A percentile compares a stretch with the other conserved stretches of the same genome.
These are phyloP conservation scores for Chaetoceros tenuissimus DNA, from an alignment of 108 stramenopile species.

Conservation along the genomic window DNA sequence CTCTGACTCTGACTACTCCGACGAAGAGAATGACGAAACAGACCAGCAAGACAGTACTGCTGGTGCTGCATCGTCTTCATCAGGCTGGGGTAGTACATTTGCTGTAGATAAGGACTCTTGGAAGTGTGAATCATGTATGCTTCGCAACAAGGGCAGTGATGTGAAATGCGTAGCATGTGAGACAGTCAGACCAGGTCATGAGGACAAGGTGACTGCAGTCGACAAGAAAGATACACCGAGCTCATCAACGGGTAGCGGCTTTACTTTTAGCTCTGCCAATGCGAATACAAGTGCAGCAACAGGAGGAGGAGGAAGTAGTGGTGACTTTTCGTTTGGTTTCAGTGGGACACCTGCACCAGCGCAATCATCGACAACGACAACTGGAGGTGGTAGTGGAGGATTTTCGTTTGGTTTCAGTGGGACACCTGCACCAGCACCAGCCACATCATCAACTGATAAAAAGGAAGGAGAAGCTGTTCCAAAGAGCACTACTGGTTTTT, in stretches of 20 bases:
- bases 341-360: conserved; percentile 3
- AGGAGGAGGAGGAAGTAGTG: neutral
- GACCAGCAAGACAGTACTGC: neutral
- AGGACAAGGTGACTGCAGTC: conserved; percentile 12
- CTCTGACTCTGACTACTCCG: conserved; percentile 27
- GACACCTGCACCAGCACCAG: too few species aligned
- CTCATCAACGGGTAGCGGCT: conserved; percentile 47
- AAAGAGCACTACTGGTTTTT: too few species aligned
- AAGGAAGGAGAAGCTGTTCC: too few species aligned
- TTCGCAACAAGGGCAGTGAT: conserved; percentile 40
- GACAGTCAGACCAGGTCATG: conserved; percentile 52
- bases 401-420: too few species aligned
- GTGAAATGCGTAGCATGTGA: conserved; percentile 74
- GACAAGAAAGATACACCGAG: conserved; percentile 7
- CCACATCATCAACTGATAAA: conserved; percentile 1
- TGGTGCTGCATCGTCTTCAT: neutral
- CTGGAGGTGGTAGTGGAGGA: neutral
- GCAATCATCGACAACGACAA: neutral
- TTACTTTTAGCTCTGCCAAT: conserved; percentile 37
- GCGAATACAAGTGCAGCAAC: neutral
- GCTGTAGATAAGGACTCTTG: conserved; percentile 54
- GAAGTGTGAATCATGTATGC: conserved; percentile 81
- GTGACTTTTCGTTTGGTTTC: neutral
- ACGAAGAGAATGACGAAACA: conserved; percentile 6
- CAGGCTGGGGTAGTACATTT: conserved; percentile 46